Evolutionary conservation across 768 basidiomycete genomes (phyloP), one percentile per base, ranked within the genome.

Genomic region (Amanita fuliginea): DNA sequence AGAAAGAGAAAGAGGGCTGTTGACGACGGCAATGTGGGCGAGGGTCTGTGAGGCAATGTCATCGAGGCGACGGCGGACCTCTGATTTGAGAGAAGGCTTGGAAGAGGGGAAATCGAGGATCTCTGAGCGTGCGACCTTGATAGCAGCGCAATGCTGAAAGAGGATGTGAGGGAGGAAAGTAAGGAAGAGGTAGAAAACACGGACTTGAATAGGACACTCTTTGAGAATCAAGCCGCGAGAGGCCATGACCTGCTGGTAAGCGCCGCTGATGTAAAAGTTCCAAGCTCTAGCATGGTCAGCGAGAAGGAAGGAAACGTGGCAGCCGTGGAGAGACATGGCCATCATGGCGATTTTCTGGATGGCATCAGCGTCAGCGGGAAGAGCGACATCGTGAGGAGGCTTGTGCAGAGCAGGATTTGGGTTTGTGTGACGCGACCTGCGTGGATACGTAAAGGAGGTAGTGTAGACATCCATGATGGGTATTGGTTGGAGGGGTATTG

Each of bases 21-120:
- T 94, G 59, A 95, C 86, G 56, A 97, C 92, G 21, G 92, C 85
- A 60, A 97, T 91, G 63, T 93, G 89, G 7, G 94, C 91, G 53
- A 80, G 72, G n/a, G 91, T 94, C 60, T 90, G 86, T 2, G 84
- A 81, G 24, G 93, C 94, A 60, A 97, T 89, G 60, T 95, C 90
- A 64, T 96, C 92, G n/a, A 97, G 77, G 49, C 83, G 80, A 45
- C 80, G 78, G 47, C 86, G 78, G 32, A 94, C 87, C 55, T 89
- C 83, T 0, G 80, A 70, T 64, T 93, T 94, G 59, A 95, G 75
- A 5, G 79, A 64, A 5, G 87, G 88, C 67, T 85, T 81, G 36
- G 81, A 81, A 55, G 82, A 76, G 48, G 81, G 81, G 46, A 82
- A 81, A 64, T 96, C 92, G 44, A 98, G 81, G 51, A 97, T 87